Evolutionary conservation across 2,329 filamentous ascomycete genomes (phyloP).

Genomic region (Fusarium denticulatum): DNA sequence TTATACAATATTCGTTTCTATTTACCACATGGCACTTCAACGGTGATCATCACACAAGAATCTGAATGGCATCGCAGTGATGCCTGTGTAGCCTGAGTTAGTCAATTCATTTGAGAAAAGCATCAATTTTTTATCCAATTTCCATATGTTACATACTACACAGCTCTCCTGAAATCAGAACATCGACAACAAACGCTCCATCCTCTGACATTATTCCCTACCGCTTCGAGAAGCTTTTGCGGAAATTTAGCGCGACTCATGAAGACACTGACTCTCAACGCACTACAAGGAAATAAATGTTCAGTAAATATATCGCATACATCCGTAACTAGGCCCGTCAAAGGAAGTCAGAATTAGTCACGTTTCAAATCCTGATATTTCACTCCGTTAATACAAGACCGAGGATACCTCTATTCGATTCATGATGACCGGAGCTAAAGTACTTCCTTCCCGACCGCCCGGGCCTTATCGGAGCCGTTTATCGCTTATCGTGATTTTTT

Average conservation of each 20-base stretch:
- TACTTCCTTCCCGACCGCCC: constrained; percentile 39
- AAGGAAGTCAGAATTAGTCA: neutral
- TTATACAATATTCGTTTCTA: constrained; percentile 28
- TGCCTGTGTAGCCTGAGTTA: neutral
- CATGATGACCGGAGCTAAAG: constrained; percentile 18
- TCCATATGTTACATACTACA: neutral
- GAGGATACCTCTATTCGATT: neutral
- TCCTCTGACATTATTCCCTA: neutral
- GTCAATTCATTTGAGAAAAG: neutral
- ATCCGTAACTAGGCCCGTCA: no score
- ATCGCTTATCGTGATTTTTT: constrained; percentile 31
- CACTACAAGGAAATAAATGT: neutral
- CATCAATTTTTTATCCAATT: neutral
- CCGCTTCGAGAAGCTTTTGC: constrained; percentile 12
- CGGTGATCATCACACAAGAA: constrained; percentile 7
- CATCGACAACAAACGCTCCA: neutral
- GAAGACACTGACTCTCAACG: neutral
- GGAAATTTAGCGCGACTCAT: neutral
- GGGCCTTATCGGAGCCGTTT: constrained; percentile 35
- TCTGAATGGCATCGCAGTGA: neutral
- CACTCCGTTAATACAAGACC: neutral
- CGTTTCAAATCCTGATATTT: neutral
- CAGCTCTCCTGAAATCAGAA: neutral
- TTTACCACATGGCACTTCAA: constrained; percentile 41
- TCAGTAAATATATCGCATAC: neutral